phyloP scores from a whole-genome alignment of 2,329 filamentous ascomycete species.

The Alternaria sp. region DNA sequence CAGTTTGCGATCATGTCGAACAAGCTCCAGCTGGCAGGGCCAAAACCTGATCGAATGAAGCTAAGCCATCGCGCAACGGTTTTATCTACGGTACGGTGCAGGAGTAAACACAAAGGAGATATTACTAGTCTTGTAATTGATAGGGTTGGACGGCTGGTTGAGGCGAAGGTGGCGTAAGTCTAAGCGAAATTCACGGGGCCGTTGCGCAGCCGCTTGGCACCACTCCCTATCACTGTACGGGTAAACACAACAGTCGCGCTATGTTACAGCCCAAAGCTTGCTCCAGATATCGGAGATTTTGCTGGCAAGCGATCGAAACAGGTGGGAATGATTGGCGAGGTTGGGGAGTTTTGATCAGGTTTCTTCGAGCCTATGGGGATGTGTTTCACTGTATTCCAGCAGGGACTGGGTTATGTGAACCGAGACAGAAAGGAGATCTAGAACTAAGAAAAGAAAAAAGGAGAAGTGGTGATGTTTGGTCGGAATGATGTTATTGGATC shows the following conservation, averaged over 20 bases:
- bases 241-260: constrained; percentile 12
- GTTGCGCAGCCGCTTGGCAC: constrained; percentile 18
- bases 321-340: constrained; percentile 14
- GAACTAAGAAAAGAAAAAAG: neutral
- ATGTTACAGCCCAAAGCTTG: constrained; percentile 5
- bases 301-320: neutral
- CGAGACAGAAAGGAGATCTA: constrained; percentile 1
- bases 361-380: constrained; percentile 11
- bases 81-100: constrained; percentile 8
- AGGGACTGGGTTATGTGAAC: neutral
- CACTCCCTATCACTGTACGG: constrained; percentile 16
- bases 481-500: constrained; percentile 9
- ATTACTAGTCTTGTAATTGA: constrained; percentile 12
- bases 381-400: neutral
- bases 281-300: constrained; percentile 13
- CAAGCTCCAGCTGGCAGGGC: constrained; percentile 13
- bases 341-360: constrained; percentile 1
- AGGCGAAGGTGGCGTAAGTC: constrained; percentile 9
- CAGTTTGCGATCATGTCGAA: constrained; percentile 21
- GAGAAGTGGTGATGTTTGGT: neutral
- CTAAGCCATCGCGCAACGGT: constrained; percentile 10
- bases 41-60: constrained; percentile 19
- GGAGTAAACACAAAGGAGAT: constrained; percentile 11
- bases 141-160: constrained; percentile 10
- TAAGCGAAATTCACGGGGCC: constrained; percentile 29